phyloP scores from a whole-genome alignment of 345 rosid species.

The Gossypium anomalum region DNA sequence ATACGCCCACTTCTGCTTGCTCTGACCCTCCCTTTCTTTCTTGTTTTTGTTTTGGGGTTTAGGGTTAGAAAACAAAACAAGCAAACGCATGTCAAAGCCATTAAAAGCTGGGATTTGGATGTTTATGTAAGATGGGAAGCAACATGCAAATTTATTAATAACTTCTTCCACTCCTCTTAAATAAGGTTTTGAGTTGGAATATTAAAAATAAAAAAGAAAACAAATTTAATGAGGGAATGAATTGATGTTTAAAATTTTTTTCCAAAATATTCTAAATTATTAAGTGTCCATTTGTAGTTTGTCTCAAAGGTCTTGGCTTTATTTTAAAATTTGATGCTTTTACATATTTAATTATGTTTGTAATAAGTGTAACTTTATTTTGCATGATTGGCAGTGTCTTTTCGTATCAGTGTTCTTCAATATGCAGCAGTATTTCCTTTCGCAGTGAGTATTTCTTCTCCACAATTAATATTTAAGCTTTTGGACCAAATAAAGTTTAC shows the following conservation, averaged over 20 bases:
- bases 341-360: background rate
- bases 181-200: no score
- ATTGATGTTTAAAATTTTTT: no score
- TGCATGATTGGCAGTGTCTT: conserved; percentile 56
- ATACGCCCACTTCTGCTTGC: background rate
- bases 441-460: conserved; percentile 48
- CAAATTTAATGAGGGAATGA: no score
- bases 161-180: no score
- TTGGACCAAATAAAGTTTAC: background rate
- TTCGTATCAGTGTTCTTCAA: conserved; percentile 67
- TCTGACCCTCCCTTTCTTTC: background rate
- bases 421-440: conserved; percentile 71
- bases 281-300: background rate
- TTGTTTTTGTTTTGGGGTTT: background rate
- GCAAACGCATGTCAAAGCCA: background rate
- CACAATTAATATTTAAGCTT: conserved; percentile 6
- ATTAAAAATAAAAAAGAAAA: no score
- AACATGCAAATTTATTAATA: no score
- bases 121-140: background rate
- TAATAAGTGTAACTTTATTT: background rate
- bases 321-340: background rate
- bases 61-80: background rate
- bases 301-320: background rate
- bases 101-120: conserved; percentile 2
- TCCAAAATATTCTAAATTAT: no score